Base-by-base conservation (phyloP, 2,329 filamentous ascomycete genomes). In the Trichoderma simmonsii region DNA sequence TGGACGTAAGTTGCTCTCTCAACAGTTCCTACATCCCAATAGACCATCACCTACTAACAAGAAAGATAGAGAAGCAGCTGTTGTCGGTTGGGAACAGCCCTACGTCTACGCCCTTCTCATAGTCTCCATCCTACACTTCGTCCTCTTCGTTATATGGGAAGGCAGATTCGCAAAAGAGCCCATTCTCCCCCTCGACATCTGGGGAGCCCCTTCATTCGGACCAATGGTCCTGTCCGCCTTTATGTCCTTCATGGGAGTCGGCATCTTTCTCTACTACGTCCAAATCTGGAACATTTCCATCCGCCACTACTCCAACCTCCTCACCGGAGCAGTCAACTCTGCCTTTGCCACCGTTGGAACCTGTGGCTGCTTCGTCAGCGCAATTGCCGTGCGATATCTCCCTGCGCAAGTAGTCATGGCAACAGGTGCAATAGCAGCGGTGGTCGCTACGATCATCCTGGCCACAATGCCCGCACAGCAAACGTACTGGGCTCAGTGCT, bases 211-310 rank as follows among this genome's bases (percentile, higher is more conserved):
- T 5, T 84, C 83, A 0, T 85, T 87, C 73, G 75, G 78, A 0
- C 77, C 81, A 0, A 73, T 87, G 3, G 79, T 86, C 3, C 75
- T 84, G 3, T 83, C 84, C 11, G 81, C 84, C 1, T 76, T 86
- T 2, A 74, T 86, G 7, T 82, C 79, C 34, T 86, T 84, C 76
- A 87, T 86, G 85, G 79, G 82, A 1, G 79, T 85, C 15, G 84
- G 85, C 0, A 85, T 83, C n/a, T 76, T 81, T 0, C 76, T 86
- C 8, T 88, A 84, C 83, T 88, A 87, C 76, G 80, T 83, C 61
- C 76, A 83, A 1, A 77, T 83, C 4, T 87, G 83, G 83, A 77
- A 83, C 34, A 81, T 85, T 71, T 48, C 82, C 11, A 75, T 87
- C 4, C 82, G 85, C 14, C 75, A 81, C n/a, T 79, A 79, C 75